Conservation (phyloP, 352 stramenopile species). For the Halophytophthora batemanensis region DNA sequence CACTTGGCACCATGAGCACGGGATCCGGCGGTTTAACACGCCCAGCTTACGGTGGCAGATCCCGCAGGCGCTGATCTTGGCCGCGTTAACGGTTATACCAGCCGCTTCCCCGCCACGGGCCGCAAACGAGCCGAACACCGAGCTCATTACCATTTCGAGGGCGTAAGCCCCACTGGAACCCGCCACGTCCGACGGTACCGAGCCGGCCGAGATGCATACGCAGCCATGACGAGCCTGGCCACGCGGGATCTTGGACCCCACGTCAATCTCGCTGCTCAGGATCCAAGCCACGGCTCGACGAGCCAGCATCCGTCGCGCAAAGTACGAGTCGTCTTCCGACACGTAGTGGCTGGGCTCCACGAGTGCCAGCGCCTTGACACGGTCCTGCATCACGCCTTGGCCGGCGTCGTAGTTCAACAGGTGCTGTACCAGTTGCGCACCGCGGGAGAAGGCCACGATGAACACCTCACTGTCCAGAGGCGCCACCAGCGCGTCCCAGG, state of each 20-base stretch:
- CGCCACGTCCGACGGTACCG: constrained; percentile 61
- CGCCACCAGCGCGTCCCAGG: constrained; percentile 75
- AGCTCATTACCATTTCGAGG: constrained; percentile 82
- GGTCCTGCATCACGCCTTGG: constrained; percentile 75
- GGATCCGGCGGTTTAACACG: constrained; percentile 73
- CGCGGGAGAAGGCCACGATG: constrained; percentile 74
- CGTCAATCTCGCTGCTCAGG: constrained; percentile 66
- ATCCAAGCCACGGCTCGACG: constrained; percentile 74
- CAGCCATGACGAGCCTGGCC: constrained; percentile 71
- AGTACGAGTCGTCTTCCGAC: constrained; percentile 70
- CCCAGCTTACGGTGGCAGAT: constrained; percentile 82
- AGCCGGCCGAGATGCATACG: constrained; percentile 72
- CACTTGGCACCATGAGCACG: constrained; percentile 83
- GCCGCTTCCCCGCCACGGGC: constrained; percentile 62
- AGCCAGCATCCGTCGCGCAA: constrained; percentile 63
- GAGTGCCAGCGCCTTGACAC: constrained; percentile 73
- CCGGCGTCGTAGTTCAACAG: constrained; percentile 78
- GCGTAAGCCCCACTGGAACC: constrained; percentile 76
- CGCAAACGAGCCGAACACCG: constrained; percentile 79
- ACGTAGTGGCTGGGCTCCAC: constrained; percentile 85
- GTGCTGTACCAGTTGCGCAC: constrained; percentile 77
- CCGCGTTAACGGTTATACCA: constrained; percentile 73
- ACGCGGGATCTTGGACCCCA: constrained; percentile 70
- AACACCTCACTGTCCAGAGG: constrained; percentile 68
- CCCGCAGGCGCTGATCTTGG: constrained; percentile 66